Evolutionary conservation across 2,329 filamentous ascomycete genomes (phyloP).

Genomic region (Colletotrichum lini): DNA sequence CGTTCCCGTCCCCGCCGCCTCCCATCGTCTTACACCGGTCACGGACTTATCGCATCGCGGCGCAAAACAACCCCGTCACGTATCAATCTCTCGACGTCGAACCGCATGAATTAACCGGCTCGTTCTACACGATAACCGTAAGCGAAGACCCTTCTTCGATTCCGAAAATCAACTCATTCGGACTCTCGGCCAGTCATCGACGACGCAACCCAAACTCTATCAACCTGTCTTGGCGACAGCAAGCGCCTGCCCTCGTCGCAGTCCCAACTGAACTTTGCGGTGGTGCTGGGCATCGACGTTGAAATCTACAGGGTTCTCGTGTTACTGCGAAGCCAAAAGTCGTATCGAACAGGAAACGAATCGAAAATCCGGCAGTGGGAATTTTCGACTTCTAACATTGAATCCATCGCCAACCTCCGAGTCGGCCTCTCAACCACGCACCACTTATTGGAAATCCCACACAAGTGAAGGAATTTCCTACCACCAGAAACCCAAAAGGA

Average conservation of each 20-base stretch:
- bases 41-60: constrained; percentile 10
- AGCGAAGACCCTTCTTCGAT: constrained; percentile 15
- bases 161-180: neutral
- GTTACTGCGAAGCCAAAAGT: constrained; percentile 11
- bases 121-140: neutral
- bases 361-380: constrained; percentile 10
- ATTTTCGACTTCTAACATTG: neutral
- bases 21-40: constrained; percentile 35
- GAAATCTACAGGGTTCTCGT: neutral
- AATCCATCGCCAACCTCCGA: constrained; percentile 5
- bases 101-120: constrained; percentile 1
- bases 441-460: neutral
- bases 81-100: constrained; percentile 3
- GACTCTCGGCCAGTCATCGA: neutral
- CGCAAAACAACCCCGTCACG: neutral
- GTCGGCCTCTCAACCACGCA: constrained; percentile 1
- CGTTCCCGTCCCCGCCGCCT: constrained; percentile 1
- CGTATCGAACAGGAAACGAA: neutral
- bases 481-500: constrained; percentile 1
- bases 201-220: neutral
- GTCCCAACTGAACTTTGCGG: constrained; percentile 10
- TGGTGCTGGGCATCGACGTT: constrained; percentile 24
- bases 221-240: neutral
- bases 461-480: constrained; percentile 11
- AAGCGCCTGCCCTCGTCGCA: neutral